A percentile compares a stretch with the other conserved stretches of the same genome.
phyloP scores from a whole-genome alignment of 495 filamentous ascomycete genomes.

The Penicillium mononematosum region DNA sequence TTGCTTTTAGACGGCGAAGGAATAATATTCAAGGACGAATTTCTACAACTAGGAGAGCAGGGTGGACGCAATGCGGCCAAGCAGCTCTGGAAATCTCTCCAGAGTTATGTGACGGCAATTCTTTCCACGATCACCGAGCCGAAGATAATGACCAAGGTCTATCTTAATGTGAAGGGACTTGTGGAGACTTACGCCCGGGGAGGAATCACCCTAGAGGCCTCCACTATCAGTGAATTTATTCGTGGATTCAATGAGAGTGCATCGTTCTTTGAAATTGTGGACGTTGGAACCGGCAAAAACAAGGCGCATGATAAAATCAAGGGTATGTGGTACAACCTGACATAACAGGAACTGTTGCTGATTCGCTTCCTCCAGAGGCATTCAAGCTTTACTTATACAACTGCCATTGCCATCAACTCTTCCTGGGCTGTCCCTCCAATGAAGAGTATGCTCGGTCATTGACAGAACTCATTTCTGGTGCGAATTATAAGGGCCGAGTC shows the following conservation, averaged over 20 bases:
- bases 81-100: slow-evolving; percentile 55
- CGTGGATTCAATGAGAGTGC: slow-evolving; percentile 74
- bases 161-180: slow-evolving; percentile 66
- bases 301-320: slow-evolving; percentile 71
- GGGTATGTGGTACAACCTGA: slow-evolving; percentile 49
- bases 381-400: slow-evolving; percentile 66
- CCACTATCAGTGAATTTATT: slow-evolving; percentile 63
- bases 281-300: slow-evolving; percentile 69
- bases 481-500: slow-evolving; percentile 55
- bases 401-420: slow-evolving; percentile 76
- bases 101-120: slow-evolving; percentile 45
- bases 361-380: slow-evolving; percentile 52
- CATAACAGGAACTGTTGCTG: slow-evolving; percentile 12
- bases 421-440: slow-evolving; percentile 78
- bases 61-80: slow-evolving; percentile 72
- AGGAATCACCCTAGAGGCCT: slow-evolving; percentile 54
- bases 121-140: slow-evolving; percentile 49
- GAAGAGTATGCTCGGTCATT: slow-evolving; percentile 68
- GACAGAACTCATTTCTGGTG: slow-evolving; percentile 56
- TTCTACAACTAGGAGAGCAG: slow-evolving; percentile 60
- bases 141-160: slow-evolving; percentile 66
- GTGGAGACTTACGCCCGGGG: slow-evolving; percentile 56
- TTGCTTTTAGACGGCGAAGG: slow-evolving; percentile 77
- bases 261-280: slow-evolving; percentile 70
- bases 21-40: slow-evolving; percentile 69